Evolutionary conservation across 2,329 filamentous ascomycete species (phyloP), one percentile per base, ranked within the genome.

Genomic region (Lasiodiplodia sp.): DNA sequence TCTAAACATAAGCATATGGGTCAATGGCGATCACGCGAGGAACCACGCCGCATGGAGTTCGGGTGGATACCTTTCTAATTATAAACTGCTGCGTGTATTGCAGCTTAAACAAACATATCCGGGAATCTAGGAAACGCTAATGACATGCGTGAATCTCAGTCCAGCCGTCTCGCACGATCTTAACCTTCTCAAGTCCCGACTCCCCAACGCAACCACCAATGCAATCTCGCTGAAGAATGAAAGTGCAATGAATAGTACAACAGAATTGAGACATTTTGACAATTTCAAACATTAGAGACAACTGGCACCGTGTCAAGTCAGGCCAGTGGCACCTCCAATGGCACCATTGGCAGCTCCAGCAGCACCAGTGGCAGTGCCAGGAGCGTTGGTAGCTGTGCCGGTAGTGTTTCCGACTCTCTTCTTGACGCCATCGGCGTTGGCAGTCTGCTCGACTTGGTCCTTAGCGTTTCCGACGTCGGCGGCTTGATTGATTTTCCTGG

Each of bases 311-410:
- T 18, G 25, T 52, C 38, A 71, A 55, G 60, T 31, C 66, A 74
- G 47, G 5, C 73, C 74, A 23, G 75, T 74, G 2, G 68, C 70
- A 14, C 74, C 74, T 18, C 72, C 71, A 21, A 76, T 31, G 11
- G 72, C 72, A 34, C 75, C 75, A 52, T 76, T 77, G 10, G 72
- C 74, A 62, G 69, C 69, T 5, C 73, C 73, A 23, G 60, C 66
- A 6, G 63, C 63, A 47, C 37, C 47, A 0, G 21, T 14, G 10
- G 56, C 66, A 14, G 68, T 70, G 31, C 69, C 71, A 47, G 69
- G 60, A 16, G 60, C 47, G 34, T 44, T 65, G 31, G 56, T 66
- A 3, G 52, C 21, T 40, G 38, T 49, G 53, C 69, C 69, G 23
- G 71, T 68, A 21, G 69, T 70, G 53, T 72, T 65, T 47, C 21